Evolutionary conservation across 805 yeast species (phyloP).

Genomic region (Ogataea thermomethanolica): DNA sequence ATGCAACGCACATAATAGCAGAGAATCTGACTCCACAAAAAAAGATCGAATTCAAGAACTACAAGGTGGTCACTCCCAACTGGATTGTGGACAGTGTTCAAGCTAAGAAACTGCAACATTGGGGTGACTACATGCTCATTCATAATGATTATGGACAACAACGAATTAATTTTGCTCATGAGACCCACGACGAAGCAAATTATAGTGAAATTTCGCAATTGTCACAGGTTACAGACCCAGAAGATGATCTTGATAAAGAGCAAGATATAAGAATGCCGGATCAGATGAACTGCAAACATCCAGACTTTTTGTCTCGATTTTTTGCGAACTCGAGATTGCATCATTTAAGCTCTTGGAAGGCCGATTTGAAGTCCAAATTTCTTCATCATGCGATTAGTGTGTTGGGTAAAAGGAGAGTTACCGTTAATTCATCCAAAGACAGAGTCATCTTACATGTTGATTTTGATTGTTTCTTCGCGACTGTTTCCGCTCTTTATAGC

Average conservation of each 20-base stretch:
- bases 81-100: constrained; percentile 75
- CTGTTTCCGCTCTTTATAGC: constrained; percentile 64
- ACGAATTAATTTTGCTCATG: constrained; percentile 30
- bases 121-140: constrained; percentile 64
- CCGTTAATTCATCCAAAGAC: not conserved
- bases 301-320: constrained; percentile 66
- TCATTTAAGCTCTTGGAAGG: constrained; percentile 84
- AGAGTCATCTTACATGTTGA: constrained; percentile 71
- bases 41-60: constrained; percentile 56
- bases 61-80: constrained; percentile 72
- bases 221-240: constrained; percentile 12
- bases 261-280: constrained; percentile 10
- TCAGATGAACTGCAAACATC: constrained; percentile 63
- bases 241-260: constrained; percentile 6
- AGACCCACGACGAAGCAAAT: constrained; percentile 4
- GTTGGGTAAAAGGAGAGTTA: constrained; percentile 9
- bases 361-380: constrained; percentile 63
- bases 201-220: constrained; percentile 8
- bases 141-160: constrained; percentile 54
- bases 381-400: constrained; percentile 42
- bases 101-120: constrained; percentile 47
- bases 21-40: constrained; percentile 76
- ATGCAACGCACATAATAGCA: constrained; percentile 84
- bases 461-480: constrained; percentile 91
- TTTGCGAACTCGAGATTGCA: constrained; percentile 83